phyloP scores from a whole-genome alignment of 2,329 filamentous ascomycete species.

The Colletotrichum sp. region DNA sequence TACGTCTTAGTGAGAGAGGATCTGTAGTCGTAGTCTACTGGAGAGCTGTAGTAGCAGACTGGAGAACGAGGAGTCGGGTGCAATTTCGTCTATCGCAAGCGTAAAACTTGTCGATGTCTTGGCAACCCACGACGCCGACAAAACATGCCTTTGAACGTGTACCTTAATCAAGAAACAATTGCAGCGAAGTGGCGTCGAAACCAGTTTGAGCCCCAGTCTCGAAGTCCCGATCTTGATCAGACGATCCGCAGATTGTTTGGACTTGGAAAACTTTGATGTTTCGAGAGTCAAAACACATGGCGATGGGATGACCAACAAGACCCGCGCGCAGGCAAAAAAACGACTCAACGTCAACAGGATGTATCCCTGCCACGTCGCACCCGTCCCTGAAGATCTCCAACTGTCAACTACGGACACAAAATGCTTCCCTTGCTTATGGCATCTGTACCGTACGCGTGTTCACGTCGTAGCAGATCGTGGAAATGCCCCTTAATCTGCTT shows the following conservation, averaged over 20 bases:
- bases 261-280: constrained; percentile 7
- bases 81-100: not conserved
- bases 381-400: not conserved
- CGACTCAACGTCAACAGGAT: not conserved
- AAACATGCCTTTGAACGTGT: not conserved
- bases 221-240: not conserved
- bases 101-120: not conserved
- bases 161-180: not conserved
- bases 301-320: not conserved
- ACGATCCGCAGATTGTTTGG: not conserved
- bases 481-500: not conserved
- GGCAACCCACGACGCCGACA: not conserved
- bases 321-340: not conserved
- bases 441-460: not conserved
- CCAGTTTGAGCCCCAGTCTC: not conserved
- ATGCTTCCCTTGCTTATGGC: not conserved
- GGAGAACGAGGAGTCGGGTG: not conserved
- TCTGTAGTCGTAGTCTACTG: not conserved
- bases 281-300: not conserved
- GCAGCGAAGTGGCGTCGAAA: not conserved
- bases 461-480: not conserved
- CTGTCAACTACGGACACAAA: not conserved
- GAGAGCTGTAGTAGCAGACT: not conserved
- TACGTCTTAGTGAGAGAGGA: not conserved
- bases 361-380: not conserved